Evolutionary conservation across 352 stramenopile genomes (phyloP), one percentile per base, ranked within the genome.

Genomic region (Phytopythium aichiense): DNA sequence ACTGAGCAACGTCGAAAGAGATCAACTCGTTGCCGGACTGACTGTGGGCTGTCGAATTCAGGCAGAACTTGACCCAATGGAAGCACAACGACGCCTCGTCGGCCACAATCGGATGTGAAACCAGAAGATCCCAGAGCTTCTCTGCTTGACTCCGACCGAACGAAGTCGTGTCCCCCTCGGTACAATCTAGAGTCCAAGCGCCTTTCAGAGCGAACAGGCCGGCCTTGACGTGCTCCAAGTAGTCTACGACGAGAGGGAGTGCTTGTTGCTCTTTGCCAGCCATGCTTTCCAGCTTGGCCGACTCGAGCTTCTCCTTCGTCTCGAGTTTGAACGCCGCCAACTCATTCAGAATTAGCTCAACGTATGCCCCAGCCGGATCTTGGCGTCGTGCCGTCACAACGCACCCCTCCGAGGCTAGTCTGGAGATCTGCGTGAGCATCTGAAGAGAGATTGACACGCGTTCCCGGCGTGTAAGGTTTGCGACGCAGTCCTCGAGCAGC

Each of bases 41-140:
- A 65, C 56, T 11, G 35, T 31, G 22, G 18, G 74, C 15, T 20
- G 68, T 54, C 6, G 77, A 74, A 16, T 73, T 79, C 61, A 85
- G 70, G 40, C 80, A 93, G 3, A 87, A 71, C 52, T 87, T 76
- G 58, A 92, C 71, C 84, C 84, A 93, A 30, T 90, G 75, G 45
- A 93, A 93, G 54, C 74, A 89, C 4, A 92, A 64, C 7, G 82
- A 72, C 0, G 72, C 65, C 57, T 91, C 82, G 43, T 88, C 79
- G 20, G 50, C n/a, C 3, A 76, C 30, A 11, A 63, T 63, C 1
- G 76, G 62, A 12, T 76, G 31, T 13, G 67, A 52, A 11, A 91
- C 58, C 45, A 85, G 73, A 23, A 79, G 45, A 9, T 70, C 18
- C 84, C 84, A 93, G 16, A 89, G 40, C 15, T 54, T 49, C 37